These are phyloP conservation scores for Ogataea angusta DNA, from an alignment of 805 yeast genomes.

Conservation along the genomic window DNA sequence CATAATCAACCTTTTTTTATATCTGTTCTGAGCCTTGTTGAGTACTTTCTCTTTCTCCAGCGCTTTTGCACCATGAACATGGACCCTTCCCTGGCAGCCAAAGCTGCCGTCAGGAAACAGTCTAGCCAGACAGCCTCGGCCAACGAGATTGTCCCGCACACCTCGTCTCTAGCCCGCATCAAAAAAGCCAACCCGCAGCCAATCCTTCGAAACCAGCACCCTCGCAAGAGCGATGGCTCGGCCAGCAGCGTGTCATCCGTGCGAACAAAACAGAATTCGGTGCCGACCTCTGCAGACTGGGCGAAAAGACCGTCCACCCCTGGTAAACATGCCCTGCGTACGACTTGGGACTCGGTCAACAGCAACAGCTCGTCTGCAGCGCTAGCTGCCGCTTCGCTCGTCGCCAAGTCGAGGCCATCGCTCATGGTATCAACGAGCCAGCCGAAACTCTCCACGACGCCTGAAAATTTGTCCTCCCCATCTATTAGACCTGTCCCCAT, in stretches of 20 bases:
- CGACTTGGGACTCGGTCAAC: slow-evolving; percentile 30
- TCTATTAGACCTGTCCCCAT: neutral
- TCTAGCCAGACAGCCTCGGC: slow-evolving; percentile 7
- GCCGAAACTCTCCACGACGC: neutral
- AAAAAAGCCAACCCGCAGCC: slow-evolving; percentile 17
- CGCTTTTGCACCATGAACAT: slow-evolving; percentile 4
- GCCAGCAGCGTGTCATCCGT: neutral
- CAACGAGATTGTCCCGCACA: slow-evolving; percentile 21
- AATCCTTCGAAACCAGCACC: neutral
- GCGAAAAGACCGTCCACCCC: slow-evolving; percentile 7
- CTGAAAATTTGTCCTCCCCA: slow-evolving; percentile 1
- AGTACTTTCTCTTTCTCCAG: neutral
- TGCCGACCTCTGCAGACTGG: slow-evolving; percentile 5
- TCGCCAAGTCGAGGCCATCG: slow-evolving; percentile 31
- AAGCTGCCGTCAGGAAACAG: slow-evolving; percentile 14
- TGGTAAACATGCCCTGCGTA: slow-evolving; percentile 4
- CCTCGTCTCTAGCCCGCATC: slow-evolving; percentile 26
- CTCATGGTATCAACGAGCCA: slow-evolving; percentile 23
- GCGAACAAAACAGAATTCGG: slow-evolving; percentile 1
- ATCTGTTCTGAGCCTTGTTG: neutral
- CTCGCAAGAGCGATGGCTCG: slow-evolving; percentile 1
- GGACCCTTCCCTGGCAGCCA: slow-evolving; percentile 13
- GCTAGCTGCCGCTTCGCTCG: slow-evolving; percentile 35
- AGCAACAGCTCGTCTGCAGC: slow-evolving; percentile 31
- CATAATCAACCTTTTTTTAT: neutral